phyloP scores from a whole-genome alignment of 306 rosid genomes.

The Purshia tridentata region DNA sequence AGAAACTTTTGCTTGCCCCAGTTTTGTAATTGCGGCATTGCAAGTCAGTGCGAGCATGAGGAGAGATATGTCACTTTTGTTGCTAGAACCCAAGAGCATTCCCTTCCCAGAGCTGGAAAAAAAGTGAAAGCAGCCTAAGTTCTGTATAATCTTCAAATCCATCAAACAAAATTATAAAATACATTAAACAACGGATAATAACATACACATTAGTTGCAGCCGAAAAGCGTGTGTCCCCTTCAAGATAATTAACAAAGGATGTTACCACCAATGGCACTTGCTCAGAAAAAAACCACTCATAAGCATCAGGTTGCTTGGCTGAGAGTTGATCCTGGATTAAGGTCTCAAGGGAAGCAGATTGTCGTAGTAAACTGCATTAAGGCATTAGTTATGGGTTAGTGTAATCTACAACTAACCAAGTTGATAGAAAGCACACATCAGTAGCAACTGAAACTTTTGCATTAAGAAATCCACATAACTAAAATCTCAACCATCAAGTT shows the following conservation, averaged over 20 bases:
- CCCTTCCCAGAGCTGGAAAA: conserved; percentile 66
- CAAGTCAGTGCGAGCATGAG: conserved; percentile 85
- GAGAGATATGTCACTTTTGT: conserved; percentile 57
- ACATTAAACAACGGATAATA: conserved; percentile 23
- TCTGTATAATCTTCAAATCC: conserved; percentile 22
- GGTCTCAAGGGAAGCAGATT: conserved; percentile 81
- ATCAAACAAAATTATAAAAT: conserved; percentile 19
- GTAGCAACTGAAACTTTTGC: conserved; percentile 1
- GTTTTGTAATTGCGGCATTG: conserved; percentile 77
- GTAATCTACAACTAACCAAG: conserved; percentile 6
- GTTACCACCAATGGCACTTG: conserved; percentile 72
- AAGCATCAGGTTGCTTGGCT: conserved; percentile 75
- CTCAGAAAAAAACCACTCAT: conserved; percentile 93
- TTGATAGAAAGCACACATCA: background rate
- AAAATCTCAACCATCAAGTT: background rate
- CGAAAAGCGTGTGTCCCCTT: conserved; percentile 58
- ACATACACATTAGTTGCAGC: conserved; percentile 73
- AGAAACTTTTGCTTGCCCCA: conserved; percentile 83
- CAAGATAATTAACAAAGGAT: conserved; percentile 71
- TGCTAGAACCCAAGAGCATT: conserved; percentile 36
- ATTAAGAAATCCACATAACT: conserved; percentile 7
- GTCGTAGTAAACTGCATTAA: conserved; percentile 73
- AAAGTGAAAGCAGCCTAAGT: conserved; percentile 20
- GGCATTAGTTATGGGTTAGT: conserved; percentile 27
- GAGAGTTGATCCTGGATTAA: conserved; percentile 76